Evolutionary conservation across 345 rosid genomes (phyloP).

Genomic region (Populus tremula): DNA sequence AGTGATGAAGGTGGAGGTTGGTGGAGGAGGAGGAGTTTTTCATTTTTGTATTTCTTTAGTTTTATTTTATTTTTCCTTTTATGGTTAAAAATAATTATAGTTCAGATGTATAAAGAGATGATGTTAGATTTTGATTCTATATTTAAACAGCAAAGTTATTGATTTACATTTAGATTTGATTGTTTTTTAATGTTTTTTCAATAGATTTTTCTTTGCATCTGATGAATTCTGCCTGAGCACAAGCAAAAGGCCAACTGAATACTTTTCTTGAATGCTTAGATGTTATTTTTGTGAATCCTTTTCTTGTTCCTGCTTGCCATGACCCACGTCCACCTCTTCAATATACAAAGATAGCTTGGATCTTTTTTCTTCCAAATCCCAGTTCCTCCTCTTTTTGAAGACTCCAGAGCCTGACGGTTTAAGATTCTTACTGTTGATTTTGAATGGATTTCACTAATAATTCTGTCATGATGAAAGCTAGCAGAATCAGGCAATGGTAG

Average conservation of each 20-base stretch:
- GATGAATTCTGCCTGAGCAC: neutral
- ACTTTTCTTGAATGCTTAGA: neutral
- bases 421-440: no score
- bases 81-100: neutral
- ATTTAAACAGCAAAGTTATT: neutral
- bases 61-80: neutral
- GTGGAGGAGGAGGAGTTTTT: neutral
- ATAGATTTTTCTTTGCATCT: neutral
- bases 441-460: no score
- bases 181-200: neutral
- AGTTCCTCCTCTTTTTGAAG: no score
- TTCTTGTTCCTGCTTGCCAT: neutral
- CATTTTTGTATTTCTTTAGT: neutral
- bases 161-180: neutral
- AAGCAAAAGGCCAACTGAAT: neutral
- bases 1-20: neutral
- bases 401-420: no score
- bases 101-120: constrained; percentile 1
- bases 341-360: neutral
- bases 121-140: constrained; percentile 2
- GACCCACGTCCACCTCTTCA: neutral
- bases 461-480: no score
- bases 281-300: neutral
- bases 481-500: no score
- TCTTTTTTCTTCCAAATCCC: no score